phyloP scores from a whole-genome alignment of 805 yeast genomes.

The Yamadazyma sp. region DNA sequence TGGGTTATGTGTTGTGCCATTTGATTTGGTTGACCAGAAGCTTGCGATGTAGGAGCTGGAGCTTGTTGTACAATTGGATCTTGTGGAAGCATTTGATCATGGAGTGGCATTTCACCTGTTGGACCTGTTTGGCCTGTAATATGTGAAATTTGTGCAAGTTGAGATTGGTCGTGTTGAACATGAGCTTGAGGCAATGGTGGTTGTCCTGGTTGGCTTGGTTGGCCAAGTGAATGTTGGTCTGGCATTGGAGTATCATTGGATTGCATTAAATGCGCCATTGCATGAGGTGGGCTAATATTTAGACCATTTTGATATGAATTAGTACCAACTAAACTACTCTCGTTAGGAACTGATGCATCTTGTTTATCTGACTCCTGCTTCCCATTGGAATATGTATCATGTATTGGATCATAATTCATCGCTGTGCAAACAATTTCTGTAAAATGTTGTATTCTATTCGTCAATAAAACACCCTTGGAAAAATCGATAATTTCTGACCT shows the following conservation, averaged over 20 bases:
- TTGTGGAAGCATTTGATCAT: too few species aligned
- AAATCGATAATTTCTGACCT: not conserved
- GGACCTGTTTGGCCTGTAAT: too few species aligned
- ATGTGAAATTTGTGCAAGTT: too few species aligned
- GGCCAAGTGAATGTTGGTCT: not conserved
- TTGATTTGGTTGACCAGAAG: not conserved
- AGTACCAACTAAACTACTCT: not conserved
- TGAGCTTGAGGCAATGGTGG: not conserved
- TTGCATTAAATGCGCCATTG: constrained; percentile 4
- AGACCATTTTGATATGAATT: not conserved
- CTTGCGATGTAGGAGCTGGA: not conserved
- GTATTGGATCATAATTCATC: constrained; percentile 45
- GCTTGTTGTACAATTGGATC: too few species aligned
- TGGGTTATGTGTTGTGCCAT: not conserved
- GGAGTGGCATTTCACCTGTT: too few species aligned
- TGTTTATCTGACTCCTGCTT: not conserved
- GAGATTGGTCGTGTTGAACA: too few species aligned
- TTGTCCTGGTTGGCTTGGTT: not conserved
- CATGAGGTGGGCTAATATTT: not conserved
- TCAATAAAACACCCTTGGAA: not conserved
- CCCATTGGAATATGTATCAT: constrained; percentile 28
- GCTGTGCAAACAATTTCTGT: too few species aligned
- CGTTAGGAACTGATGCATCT: constrained; percentile 4
- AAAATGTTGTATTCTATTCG: too few species aligned
- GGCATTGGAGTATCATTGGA: not conserved